Evolutionary conservation across 768 basidiomycete genomes (phyloP), one percentile per base, ranked within the genome.

Genomic region (Boletus fagicola): DNA sequence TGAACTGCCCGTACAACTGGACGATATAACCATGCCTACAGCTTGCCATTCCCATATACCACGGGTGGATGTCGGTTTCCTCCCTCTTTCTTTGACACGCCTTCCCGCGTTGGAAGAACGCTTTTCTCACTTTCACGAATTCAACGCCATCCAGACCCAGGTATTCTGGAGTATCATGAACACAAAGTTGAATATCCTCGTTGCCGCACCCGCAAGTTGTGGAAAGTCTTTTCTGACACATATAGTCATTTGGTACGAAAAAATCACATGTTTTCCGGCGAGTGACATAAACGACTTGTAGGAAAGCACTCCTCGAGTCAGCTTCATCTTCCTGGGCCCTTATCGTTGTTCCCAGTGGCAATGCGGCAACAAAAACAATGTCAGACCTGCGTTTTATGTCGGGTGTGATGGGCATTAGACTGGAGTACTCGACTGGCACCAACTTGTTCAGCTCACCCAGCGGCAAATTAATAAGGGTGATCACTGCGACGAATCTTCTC

Each of bases 61-160:
- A 30, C 74, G 87, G 8, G 69, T 94, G 46, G 80, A 90, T 57
- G 77, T 95, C 13, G 92, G 94, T 2, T 88, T 90, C 69, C 79
- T 98, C 9, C 70, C 81, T 7, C 74, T 83, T 26, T 79, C 81
- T 16, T 76, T 78, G 7, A 66, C 91, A 15, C 77, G 83, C 57
- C 58, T 62, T 61, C 70, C 76, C 0, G 56, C 67, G 2, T 68
- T 90, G 4, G 71, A 76, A 20, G 57, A 78, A 2, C 80, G 87
- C 28, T 69, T 77, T 15, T 66, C 72, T 3, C 77, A 74, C 44
- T 59, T 88, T 28, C 76, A 74, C 24, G 78, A 80, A 31, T 79
- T 98, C 68, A 97, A 94, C 65, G 83, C 86, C 1, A 84, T 97
- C 2, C 97, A 99, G 68, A 92, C 90, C 0, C 96, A 98, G 61